A percentile compares a stretch with the other conserved stretches of the same genome.
Conservation (phyloP, 306 rosid species). For the Quercus engelmannii region DNA sequence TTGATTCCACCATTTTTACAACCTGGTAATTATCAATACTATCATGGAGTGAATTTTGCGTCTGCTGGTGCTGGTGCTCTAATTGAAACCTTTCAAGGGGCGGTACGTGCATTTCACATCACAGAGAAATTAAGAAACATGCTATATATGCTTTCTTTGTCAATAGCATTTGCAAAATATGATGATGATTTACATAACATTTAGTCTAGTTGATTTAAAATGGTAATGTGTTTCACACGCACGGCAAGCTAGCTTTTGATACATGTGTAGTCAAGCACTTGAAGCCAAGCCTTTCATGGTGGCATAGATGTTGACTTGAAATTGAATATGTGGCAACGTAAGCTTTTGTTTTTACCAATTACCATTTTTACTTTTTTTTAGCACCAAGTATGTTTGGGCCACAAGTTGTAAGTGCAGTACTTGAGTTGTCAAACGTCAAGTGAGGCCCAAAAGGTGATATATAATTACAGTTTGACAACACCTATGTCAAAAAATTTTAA, state of each 20-base stretch:
- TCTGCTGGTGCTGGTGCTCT: conserved; percentile 94
- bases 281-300: background rate
- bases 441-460: background rate
- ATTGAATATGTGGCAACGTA: background rate
- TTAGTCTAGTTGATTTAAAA: background rate
- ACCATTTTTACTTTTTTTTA: conserved; percentile 4
- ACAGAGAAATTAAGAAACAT: background rate
- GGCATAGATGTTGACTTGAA: background rate
- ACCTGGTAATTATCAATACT: conserved; percentile 50
- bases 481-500: background rate
- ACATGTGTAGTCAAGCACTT: background rate
- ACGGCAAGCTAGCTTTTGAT: background rate
- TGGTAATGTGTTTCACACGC: background rate
- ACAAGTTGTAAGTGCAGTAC: conserved; percentile 14
- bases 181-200: background rate
- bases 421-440: conserved; percentile 17
- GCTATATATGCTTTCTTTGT: background rate
- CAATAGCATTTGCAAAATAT: background rate
- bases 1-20: conserved; percentile 60
- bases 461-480: background rate
- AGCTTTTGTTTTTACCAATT: background rate
- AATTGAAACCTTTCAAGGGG: conserved; percentile 68
- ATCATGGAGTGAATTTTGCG: conserved; percentile 78
- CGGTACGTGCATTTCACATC: conserved; percentile 42
- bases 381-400: conserved; percentile 12